Evolutionary conservation across 179 eudicot species (phyloP).

Genomic region (Spergularia azorica): DNA sequence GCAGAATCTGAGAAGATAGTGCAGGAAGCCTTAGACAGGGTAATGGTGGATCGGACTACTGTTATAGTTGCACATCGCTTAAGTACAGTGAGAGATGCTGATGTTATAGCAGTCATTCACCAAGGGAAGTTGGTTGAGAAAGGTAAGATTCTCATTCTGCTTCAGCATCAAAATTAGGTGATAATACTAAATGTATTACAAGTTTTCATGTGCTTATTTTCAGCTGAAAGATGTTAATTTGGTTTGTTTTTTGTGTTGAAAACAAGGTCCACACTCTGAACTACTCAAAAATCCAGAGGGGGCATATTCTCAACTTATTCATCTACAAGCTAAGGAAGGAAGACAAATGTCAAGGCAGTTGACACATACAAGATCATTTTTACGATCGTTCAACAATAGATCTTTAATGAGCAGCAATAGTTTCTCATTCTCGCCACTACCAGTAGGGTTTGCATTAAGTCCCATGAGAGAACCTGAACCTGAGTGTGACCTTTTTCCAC

Average conservation of each 20-base stretch:
- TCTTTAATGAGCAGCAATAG: slow-evolving; percentile 22
- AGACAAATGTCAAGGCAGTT: slow-evolving; percentile 14
- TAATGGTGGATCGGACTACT: slow-evolving; percentile 70
- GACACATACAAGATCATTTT: slow-evolving; percentile 13
- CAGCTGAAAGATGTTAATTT: background rate
- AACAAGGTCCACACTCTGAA: slow-evolving; percentile 19
- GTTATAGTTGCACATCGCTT: slow-evolving; percentile 71
- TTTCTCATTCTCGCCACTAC: slow-evolving; percentile 23
- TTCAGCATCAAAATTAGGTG: background rate
- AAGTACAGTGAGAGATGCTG: slow-evolving; percentile 65
- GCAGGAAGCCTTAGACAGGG: slow-evolving; percentile 75
- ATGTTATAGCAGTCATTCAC: slow-evolving; percentile 70
- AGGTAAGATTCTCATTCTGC: slow-evolving; percentile 39
- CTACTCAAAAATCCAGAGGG: slow-evolving; percentile 22
- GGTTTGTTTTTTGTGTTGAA: background rate
- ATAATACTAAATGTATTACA: background rate
- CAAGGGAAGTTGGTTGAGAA: slow-evolving; percentile 68
- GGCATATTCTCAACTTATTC: slow-evolving; percentile 21
- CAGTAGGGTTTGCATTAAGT: slow-evolving; percentile 16
- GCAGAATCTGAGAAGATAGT: slow-evolving; percentile 74
- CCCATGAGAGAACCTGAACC: slow-evolving; percentile 12
- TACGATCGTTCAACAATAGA: slow-evolving; percentile 16
- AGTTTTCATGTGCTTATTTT: background rate
- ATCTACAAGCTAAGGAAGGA: slow-evolving; percentile 17
- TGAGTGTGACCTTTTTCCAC: slow-evolving; percentile 18